Evolutionary conservation across 176 grass and related monocot species (phyloP), one percentile per base, ranked within the genome.

Genomic region (Eleusine coracana): DNA sequence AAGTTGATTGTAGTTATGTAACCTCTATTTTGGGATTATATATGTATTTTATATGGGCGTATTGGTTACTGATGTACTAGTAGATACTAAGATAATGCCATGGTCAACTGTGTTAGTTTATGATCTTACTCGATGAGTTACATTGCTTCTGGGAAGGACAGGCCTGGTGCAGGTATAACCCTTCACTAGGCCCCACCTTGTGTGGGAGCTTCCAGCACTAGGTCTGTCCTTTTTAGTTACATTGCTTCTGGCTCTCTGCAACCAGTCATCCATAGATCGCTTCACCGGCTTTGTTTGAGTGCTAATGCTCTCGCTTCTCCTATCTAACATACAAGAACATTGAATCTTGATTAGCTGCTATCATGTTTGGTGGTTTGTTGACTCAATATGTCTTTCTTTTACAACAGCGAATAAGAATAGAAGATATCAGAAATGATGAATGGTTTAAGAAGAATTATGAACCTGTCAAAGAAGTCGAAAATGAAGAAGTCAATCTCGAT

Each of bases 371-470:
- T 78, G n/a, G 76, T 77, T 79, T 88, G 1, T 83, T 46, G 21
- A 71, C 68, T 82, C 45, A 11, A 68, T 77, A 39, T 76, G 61
- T 88, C 52, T 69, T 88, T 46, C 45, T 80, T 64, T 85, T 84
- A 81, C 34, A 82, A 79, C 83, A 98, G 93, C 78, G 96, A 85
- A 93, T 98, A 78, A 88, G 96, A 76, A 95, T 98, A 74, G 93
- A 98, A 90, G 93, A 98, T 16, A 90, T 98, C 65, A 95, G 91
- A 83, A 89, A 88, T 70, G 88, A 98, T 78, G 96, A 92, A 61
- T 98, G 96, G 96, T 98, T 98, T 88, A 82, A 71, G 89, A 90
- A 90, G 77, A 90, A 98, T 51, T 98, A 98, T 58, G 86, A 91
- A 71, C 93, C 93, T 70, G 67, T 79, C 76, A 90, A 71, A 60